Conservation (phyloP, 176 grass and related monocot genomes). For the Pontederia crassipes region DNA sequence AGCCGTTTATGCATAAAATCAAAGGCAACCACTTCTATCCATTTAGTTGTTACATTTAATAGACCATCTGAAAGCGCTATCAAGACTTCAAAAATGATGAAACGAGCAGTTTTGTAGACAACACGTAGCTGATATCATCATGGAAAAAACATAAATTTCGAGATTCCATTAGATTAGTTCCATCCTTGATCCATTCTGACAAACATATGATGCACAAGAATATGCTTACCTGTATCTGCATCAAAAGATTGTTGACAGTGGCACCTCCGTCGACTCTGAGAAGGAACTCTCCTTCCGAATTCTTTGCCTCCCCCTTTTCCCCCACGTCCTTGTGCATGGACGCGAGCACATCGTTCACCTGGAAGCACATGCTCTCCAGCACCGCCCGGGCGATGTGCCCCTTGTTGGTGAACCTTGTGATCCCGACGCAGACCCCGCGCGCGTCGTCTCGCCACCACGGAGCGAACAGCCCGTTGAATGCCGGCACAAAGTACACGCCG, state of each 20-base stretch:
- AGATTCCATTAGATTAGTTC: no score
- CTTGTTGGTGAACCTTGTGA: constrained; percentile 84
- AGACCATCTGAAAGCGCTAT: no score
- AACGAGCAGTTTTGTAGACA: no score
- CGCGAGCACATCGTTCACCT: constrained; percentile 83
- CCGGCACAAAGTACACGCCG: constrained; percentile 77
- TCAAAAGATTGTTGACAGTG: constrained; percentile 78
- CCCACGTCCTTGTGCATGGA: constrained; percentile 92
- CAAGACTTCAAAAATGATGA: no score
- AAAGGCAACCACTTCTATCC: no score
- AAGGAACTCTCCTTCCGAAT: constrained; percentile 47
- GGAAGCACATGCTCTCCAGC: constrained; percentile 86
- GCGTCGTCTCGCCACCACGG: constrained; percentile 97
- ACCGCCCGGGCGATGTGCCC: constrained; percentile 72
- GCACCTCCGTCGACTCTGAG: constrained; percentile 84
- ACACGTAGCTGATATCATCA: no score
- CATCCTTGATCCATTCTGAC: no score
- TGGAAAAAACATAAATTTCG: neutral
- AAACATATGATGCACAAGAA: neutral
- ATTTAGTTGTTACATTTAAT: no score
- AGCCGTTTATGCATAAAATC: no score
- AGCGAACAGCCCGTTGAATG: constrained; percentile 83
- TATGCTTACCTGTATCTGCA: constrained; percentile 76
- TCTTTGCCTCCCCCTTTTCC: constrained; percentile 44
- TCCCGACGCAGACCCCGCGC: constrained; percentile 58